Base-by-base conservation (phyloP, 2,329 filamentous ascomycete genomes). In the Hypomyces rosellus region DNA sequence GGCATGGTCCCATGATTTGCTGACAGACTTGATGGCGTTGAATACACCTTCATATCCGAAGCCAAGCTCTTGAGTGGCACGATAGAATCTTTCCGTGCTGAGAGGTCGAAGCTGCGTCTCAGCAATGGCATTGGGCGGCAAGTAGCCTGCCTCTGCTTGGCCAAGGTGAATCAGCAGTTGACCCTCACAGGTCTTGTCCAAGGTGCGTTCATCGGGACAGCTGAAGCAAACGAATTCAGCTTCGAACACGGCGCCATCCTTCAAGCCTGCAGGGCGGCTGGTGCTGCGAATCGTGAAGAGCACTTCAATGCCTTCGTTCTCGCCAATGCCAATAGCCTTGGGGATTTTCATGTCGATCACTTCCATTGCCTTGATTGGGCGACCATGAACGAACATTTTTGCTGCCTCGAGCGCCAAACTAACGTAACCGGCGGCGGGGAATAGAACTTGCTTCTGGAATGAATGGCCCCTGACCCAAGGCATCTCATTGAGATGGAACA, bases 161-260 rank as follows among this genome's bases (percentile, higher is more conserved):
- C 59, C 58, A 3, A 61, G 50, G 15, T 48, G 43, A 25, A 60
- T 55, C 34, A 50, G 56, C 6, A 59, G 49, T 16, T 45, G 58
- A 2, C 45, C 45, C 16, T 6, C 16, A 16, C 34, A 34, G 8
- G 20, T 47, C 45, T 18, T 14, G 5, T 34, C 33, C 30, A 45
- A 18, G 30, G 12, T 34, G 9, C 25, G 25, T 8, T 34, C 20
- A 4, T 34, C 25, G 14, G 33, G 43, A n/a, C 12, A 34, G 25
- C 25, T 30, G 25, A 30, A 45, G 43, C 20, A 45, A 12, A 33
- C 15, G 25, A 45, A 45, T 14, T 33, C 13, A 20, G 43, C 43
- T 8, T 30, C 20, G 43, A 34, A 8, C n/a, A 16, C 15, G 25
- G 25, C 25, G 8, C 15, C 15, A 16, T 33, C 15, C 15, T 34